Base-by-base conservation (phyloP, 352 stramenopile species). In the Phytophthora litchii region DNA sequence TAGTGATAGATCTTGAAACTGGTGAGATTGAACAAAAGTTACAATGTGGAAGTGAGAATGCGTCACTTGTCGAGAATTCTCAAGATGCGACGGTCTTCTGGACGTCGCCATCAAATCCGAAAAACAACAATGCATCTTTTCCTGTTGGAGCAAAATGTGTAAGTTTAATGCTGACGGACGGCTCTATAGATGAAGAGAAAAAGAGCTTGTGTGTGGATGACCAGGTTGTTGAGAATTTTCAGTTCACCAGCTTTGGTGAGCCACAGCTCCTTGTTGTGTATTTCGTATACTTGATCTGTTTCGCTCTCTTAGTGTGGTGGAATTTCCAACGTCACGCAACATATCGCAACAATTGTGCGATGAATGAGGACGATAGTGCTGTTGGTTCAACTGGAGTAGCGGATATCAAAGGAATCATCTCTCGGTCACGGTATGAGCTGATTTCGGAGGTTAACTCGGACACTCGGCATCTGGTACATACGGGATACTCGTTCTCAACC, bases 91-190 rank as follows among this genome's bases (percentile, higher is more conserved):
- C 48, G 0, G 59, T 82, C 17, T 85, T 76, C 46, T 82, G 72
- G 72, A 82, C 72, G 16, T 84, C 58, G 3, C 61, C 53, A 4
- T 64, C 63, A 20, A 82, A 82, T 25, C 51, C 59, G 10, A 61
- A 60, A 13, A 84, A 84, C 50, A 81, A 81, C 54, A 84, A 84
- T 38, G 72, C 72, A 34, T 80, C 61, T 5, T 81, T 84, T 36
- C 74, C 74, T 3, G 43, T 81, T 16, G 72, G 70, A 43, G 74
- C 72, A 0, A 27, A 58, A 6, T 84, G 72, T 52, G 46, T 44
- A 3, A 76, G 58, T 41, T 44, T 76, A 17, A 73, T 76, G 67
- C 3, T 57, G 3, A 12, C 29, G 1, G 59, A 67, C 27, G 67
- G 59, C 11, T 54, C 20, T 5, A 49, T 70, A 1, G 50, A 76